These are phyloP conservation scores for Jasminum sambac DNA, from an alignment of 257 asterid species.

Conservation along the genomic window DNA sequence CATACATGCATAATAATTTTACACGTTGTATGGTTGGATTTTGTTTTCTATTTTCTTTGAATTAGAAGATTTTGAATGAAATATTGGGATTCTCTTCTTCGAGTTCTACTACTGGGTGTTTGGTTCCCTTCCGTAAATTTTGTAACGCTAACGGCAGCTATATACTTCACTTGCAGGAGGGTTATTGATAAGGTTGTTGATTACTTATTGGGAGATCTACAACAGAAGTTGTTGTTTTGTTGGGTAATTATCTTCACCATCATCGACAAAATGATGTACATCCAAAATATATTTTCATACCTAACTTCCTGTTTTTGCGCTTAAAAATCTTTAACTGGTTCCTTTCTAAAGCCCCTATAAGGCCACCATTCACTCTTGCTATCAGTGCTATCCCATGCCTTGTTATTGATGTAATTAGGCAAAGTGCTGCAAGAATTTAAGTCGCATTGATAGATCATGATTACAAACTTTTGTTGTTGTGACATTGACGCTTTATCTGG, in stretches of 20 bases:
- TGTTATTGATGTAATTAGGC: background rate
- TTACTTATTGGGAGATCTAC: slow-evolving; percentile 62
- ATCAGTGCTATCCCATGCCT: slow-evolving; percentile 18
- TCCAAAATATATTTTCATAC: slow-evolving; percentile 1
- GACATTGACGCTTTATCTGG: background rate
- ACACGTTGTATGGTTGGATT: slow-evolving; percentile 8
- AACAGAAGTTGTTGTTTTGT: slow-evolving; percentile 57
- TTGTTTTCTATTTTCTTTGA: slow-evolving; percentile 8
- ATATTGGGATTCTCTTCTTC: background rate
- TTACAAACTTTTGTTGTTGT: slow-evolving; percentile 5
- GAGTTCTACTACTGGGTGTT: slow-evolving; percentile 22
- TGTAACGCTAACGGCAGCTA: slow-evolving; percentile 28
- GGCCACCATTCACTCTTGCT: slow-evolving; percentile 4
- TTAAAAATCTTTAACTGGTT: background rate
- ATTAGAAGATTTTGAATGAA: background rate
- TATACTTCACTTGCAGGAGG: slow-evolving; percentile 45
- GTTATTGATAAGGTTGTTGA: slow-evolving; percentile 56
- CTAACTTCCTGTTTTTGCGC: background rate
- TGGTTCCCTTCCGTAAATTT: slow-evolving; percentile 19
- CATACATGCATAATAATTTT: no score
- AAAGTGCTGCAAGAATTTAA: slow-evolving; percentile 9
- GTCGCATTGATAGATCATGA: background rate
- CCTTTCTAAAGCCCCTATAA: background rate
- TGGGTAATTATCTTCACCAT: slow-evolving; percentile 64
- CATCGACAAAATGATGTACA: background rate